Base-by-base conservation (phyloP, 768 basidiomycete genomes). In the Candolleomyces eurysporus region DNA sequence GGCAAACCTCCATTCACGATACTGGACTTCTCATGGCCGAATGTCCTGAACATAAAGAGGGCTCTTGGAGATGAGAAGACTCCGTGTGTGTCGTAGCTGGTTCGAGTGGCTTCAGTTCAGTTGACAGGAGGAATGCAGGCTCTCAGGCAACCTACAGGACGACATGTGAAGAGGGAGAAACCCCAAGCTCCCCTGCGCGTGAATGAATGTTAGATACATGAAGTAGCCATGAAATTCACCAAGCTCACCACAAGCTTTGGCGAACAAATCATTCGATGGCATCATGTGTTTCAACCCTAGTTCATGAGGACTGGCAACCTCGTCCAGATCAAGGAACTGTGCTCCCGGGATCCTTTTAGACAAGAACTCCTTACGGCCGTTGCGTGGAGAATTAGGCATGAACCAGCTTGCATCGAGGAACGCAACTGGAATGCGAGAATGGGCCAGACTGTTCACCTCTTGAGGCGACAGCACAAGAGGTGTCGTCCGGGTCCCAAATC, bases 261-360 rank as follows among this genome's bases (percentile, higher is more conserved):
- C 87, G 72, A 98, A 98, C 42, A 78, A 76, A 48, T 83, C 79
- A 40, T 75, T 78, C 39, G 79, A 74, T 17, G 97, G 97, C 82
- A 98, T 87, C 95, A 98, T 98, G 75, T 98, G 96, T 68, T 90
- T 90, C 22, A 98, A 78, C 13, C 90, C 91, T 4, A 96, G 80
- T 57, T 87, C 82, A 70, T 92, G 89, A 9, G 83, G 74, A 61
- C 84, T 87, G 0, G 90, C 84, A 30, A 93, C 89, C 56, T 85
- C 79, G 72, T 97, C 95, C 26, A 96, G 77, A 70, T 94, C 90
- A 65, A 94, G 80, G 68, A 87, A 91, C 56, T 82, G 83, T 0
- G 94, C 86, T 11, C 82, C 79, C 5, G 90, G 90, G 39, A 97
- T 83, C 39, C 88, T 82, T 63, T 84, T 87, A 30, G 76, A 71